Evolutionary conservation across 495 filamentous ascomycete species (phyloP), one percentile per base, ranked within the genome.

Genomic region (Xylaria sp.): DNA sequence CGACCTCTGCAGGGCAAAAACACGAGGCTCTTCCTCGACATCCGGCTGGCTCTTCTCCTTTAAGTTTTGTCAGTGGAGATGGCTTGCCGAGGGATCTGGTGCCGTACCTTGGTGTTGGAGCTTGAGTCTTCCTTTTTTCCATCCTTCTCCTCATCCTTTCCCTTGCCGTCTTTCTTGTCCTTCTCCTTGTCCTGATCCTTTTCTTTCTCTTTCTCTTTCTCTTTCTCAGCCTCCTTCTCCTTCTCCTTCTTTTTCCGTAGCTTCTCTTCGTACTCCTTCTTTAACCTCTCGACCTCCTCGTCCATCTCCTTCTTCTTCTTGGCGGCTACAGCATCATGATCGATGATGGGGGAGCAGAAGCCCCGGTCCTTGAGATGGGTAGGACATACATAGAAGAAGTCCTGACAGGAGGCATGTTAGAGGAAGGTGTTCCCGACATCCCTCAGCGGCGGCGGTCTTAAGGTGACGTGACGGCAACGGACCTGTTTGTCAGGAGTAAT

Each of bases 401-500:
- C 96, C 93, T 97, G 77, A 48, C 33, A 26, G 37, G 29, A 69
- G 53, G 33, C 40, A 26, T 17, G 75, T 78, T 59, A 81, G 77
- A 69, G 66, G 55, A 21, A 59, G 17, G 53, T 15, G 29, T 14
- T 15, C 12, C 71, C 59, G 69, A 67, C 41, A 19, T 31, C 48
- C 59, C 19, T 62, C 40, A 19, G 4, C 17, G 7, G 17, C 43
- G 14, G 62, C n/a, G 37, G 35, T 29, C 1, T 3, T 15, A 29
- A 67, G 44, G 48, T 31, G 50, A 7, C 21, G 33, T 31, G 41
- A 46, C 57, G 2, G 44, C 46, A 67, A 73, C 82, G 67, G 81
- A 94, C 94, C 88, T 95, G 97, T 79, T 93, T 95, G 75, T 97
- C 93, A 0, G 93, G 87, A 2, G 94, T 97, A 71, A 97, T 91